Percentiles rank a stretch among this genome's conserved stretches.
Evolutionary conservation across 2,329 filamentous ascomycete genomes (phyloP).

Genomic region (Botrytis galanthina): DNA sequence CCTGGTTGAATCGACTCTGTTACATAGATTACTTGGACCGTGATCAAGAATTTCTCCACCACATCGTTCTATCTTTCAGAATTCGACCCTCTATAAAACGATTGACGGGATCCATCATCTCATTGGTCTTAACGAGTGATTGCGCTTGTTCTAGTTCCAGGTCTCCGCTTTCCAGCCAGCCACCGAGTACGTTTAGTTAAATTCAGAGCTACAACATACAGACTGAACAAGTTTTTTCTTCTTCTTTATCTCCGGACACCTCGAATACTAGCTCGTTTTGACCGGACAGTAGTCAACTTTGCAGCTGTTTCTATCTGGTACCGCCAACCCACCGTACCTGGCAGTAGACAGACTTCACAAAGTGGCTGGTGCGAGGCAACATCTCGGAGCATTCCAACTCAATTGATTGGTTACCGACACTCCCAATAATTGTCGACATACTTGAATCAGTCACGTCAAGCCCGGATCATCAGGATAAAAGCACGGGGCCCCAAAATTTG

Average conservation of each 20-base stretch:
- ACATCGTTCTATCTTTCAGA: neutral
- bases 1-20: neutral
- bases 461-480: neutral
- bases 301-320: slow-evolving; percentile 2
- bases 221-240: slow-evolving; percentile 14
- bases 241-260: slow-evolving; percentile 1
- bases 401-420: slow-evolving; percentile 10
- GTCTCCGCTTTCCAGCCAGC: slow-evolving; percentile 17
- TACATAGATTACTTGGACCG: slow-evolving; percentile 16
- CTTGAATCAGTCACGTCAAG: slow-evolving; percentile 4
- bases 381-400: slow-evolving; percentile 28
- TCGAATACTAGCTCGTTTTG: neutral
- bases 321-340: slow-evolving; percentile 25
- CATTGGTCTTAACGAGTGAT: slow-evolving; percentile 10
- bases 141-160: slow-evolving; percentile 3
- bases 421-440: slow-evolving; percentile 16
- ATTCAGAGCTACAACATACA: slow-evolving; percentile 1
- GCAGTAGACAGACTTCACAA: slow-evolving; percentile 25
- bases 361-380: slow-evolving; percentile 20
- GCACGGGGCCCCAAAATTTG: neutral
- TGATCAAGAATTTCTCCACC: slow-evolving; percentile 11
- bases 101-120: neutral
- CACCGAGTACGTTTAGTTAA: slow-evolving; percentile 16
- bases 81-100: neutral
- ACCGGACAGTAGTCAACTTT: neutral